Evolutionary conservation across 2,329 filamentous ascomycete species (phyloP).

Genomic region (Aspergillus sp.): DNA sequence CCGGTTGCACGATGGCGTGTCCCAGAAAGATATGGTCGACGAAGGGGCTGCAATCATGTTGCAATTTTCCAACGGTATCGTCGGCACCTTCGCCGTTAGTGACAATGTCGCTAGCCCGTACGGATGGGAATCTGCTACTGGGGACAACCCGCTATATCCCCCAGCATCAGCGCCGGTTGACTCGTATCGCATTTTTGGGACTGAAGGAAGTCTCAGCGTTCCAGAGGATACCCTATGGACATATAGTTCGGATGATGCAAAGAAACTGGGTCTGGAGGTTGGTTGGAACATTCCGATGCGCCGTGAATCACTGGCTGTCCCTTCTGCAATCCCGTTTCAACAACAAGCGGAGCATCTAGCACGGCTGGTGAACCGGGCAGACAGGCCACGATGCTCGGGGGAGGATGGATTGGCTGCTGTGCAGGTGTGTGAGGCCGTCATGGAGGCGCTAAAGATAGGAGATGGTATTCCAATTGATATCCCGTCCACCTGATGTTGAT

Average conservation of each 20-base stretch:
- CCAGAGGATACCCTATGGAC: background rate
- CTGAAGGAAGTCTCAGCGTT: background rate
- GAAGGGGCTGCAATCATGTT: background rate
- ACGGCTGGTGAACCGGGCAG: background rate
- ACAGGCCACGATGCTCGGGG: background rate
- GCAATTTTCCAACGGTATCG: background rate
- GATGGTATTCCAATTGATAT: background rate
- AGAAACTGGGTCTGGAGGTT: background rate
- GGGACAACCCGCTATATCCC: background rate
- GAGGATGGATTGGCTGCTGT: background rate
- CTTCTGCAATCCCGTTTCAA: background rate
- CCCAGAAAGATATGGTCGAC: background rate
- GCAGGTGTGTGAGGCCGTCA: background rate
- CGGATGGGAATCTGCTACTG: background rate
- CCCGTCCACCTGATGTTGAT: background rate
- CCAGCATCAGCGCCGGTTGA: background rate
- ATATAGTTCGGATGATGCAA: background rate
- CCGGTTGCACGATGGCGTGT: background rate
- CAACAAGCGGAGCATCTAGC: background rate
- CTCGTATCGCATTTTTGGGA: background rate
- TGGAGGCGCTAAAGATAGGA: background rate
- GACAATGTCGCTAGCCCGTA: background rate
- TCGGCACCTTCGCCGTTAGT: background rate
- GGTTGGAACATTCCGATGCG: background rate
- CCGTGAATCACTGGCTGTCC: background rate